Evolutionary conservation across 2,329 filamentous ascomycete species (phyloP), one percentile per base, ranked within the genome.

Genomic region (Dactylellina drechsleri): DNA sequence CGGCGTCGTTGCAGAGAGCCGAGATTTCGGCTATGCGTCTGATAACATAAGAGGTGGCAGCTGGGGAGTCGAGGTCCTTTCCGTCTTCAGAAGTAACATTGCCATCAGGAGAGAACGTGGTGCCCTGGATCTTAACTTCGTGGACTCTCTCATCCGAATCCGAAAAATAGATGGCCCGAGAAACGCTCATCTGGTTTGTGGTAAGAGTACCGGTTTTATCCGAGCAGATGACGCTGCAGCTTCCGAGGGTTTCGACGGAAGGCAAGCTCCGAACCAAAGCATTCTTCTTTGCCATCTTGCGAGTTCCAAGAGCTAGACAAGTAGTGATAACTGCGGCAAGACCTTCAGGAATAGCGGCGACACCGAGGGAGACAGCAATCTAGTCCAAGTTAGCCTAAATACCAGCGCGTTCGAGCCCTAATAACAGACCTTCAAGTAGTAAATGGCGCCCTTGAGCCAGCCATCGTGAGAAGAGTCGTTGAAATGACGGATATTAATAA

Each of bases 171-270:
- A 97, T 91, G 66, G 98, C 84, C 83, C 94, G 96, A 85, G 90
- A 95, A 67, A 97, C 95, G 81, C 95, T 98, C 95, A 99, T 99
- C 83, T 98, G 93, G 84, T 99, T 99, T 47, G 95, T 99, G 10
- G 95, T 99, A 81, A 99, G 84, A 57, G 95, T 99, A 79, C 95
- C 96, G 4, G 95, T 99, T 86, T 99, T 99, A 86, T 99, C 95
- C 2, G 96, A 99, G 85, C 96, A 99, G 82, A 99, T 97, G 68
- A 99, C 93, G 80, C 95, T 99, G 87, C 95, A 99, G 86, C 95
- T 99, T 81, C 95, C 95, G 62, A 99, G 87, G 12, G 95, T 99
- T 84, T 99, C 95, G 61, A 99, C 95, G 0, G 95, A 99, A 18
- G 95, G 95, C 79, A 99, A 85, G 81, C 93, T 97, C 82, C 96